Evolutionary conservation across 2,329 filamentous ascomycete species (phyloP), one percentile per base, ranked within the genome.

Genomic region (Xylaria digitata): DNA sequence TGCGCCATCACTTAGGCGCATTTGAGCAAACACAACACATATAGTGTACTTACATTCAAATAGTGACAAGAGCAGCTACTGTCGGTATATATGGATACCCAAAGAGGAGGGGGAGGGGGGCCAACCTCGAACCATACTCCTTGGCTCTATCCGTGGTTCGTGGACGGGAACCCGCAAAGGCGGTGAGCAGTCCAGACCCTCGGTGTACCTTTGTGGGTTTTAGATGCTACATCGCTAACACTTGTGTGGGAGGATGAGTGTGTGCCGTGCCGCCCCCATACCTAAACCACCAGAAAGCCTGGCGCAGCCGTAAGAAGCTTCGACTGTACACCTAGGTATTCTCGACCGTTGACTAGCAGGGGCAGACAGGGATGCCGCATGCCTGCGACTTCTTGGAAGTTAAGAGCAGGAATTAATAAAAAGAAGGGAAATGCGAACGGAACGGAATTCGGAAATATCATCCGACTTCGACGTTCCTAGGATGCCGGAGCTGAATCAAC

Each of bases 111-210:
- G 56, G 56, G 26, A 26, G 26, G 26, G 26, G 37, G 42, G 23
- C 15, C 54, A 13, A 21, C 45, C 42, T 58, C 30, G 56, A 53
- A 54, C 46, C 30, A 37, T 40, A 23, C 56, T 60, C 57, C 42
- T 58, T 54, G 48, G 26, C 19, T 54, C 30, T 66, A 58, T 53
- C 63, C 63, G 53, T 54, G 32, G 49, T 42, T 59, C 60, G 23
- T 59, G 62, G 53, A 54, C 30, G 30, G 59, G 57, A 68, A 63
- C 53, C 46, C 63, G 50, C 63, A 61, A 42, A 61, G 56, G 66
- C 66, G 66, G 63, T 69, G 66, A 66, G 61, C 48, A 60, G 55
- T 19, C 50, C 42, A 58, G 40, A 32, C 3, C 43, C 45, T 57
- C 63, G 66, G 65, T 59, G 56, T 62, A 42, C 49, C 61, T 43